Evolutionary conservation across 2,329 filamentous ascomycete species (phyloP).

Genomic region (Paecilomyces variotii): DNA sequence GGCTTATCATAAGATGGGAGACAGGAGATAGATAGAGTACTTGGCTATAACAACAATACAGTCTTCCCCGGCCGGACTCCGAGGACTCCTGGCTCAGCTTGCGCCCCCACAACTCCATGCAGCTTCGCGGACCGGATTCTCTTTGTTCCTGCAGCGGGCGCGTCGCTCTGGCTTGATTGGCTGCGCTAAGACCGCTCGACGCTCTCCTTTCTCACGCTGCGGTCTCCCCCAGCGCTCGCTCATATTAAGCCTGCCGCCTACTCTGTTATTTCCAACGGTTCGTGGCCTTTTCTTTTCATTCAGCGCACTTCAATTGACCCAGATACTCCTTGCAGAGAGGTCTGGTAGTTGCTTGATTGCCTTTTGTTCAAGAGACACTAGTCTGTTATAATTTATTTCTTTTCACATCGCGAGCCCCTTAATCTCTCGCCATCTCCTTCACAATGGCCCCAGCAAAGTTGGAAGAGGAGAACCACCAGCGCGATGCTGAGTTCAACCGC

Average conservation of each 20-base stretch:
- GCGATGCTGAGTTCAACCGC: constrained; percentile 87
- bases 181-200: not conserved
- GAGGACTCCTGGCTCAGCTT: not conserved
- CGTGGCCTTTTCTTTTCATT: not conserved
- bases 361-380: not conserved
- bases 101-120: not conserved
- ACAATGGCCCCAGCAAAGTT: constrained; percentile 52
- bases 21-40: too few relatives aligned
- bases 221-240: not conserved
- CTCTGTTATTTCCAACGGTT: not conserved
- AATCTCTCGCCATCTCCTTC: constrained; percentile 8
- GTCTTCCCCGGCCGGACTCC: not conserved
- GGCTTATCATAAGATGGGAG: not conserved
- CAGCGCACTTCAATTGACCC: constrained; percentile 4
- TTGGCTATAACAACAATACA: not conserved
- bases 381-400: not conserved
- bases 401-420: constrained; percentile 3
- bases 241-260: not conserved
- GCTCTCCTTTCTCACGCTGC: not conserved
- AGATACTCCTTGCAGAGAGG: not conserved
- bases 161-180: not conserved
- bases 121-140: not conserved
- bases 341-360: not conserved
- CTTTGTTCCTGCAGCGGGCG: not conserved
- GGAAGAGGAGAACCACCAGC: constrained; percentile 72